Evolutionary conservation across 495 filamentous ascomycete species (phyloP), one percentile per base, ranked within the genome.

Genomic region (Penicillium mononematosum): DNA sequence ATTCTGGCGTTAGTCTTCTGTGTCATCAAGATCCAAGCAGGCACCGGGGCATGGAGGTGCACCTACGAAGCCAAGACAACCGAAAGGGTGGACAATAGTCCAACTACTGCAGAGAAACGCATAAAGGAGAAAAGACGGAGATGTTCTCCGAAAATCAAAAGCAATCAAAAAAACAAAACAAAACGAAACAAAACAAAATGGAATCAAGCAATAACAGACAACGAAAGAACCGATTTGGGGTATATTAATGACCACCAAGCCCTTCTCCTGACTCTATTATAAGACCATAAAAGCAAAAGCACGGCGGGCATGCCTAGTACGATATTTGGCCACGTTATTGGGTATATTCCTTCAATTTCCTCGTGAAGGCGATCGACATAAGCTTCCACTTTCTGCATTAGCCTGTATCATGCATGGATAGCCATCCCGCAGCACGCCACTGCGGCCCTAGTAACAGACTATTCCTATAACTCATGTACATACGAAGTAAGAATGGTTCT

Each of bases 21-120:
- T 3, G 5, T 3, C 36, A n/a, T n/a, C 5, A 38, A 38, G 16
- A n/a, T 50, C 48, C 6, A 1, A 11, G 10, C 5, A 14, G 9
- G 4, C 24, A 2, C 24, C 5, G 24, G 24, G 2, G 6, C 11
- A 2, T 39, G 24, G 25, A 38, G 27, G 6, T 17, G 9, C 17
- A 67, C 67, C 27, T 63, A 70, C 67, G 50, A 58, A 41, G 61
- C 64, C 6, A 65, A 22, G 16, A 47, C 61, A 42, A 45, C 22
- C 2, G 64, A 61, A 41, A 65, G 39, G 16, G 58, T 27, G 29
- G 62, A 62, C 7, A 64, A 41, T 38, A 67, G 20, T 19, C 61
- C 58, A 32, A 67, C 19, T 16, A 43, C 55, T 25, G 49, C 45
- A 20, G 59, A 36, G 20, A 70, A 31, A 52, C 65, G 62, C 67